These are phyloP conservation scores for Trametes polyzona DNA, from an alignment of 1,284 basidiomycete species.

Conservation along the genomic window DNA sequence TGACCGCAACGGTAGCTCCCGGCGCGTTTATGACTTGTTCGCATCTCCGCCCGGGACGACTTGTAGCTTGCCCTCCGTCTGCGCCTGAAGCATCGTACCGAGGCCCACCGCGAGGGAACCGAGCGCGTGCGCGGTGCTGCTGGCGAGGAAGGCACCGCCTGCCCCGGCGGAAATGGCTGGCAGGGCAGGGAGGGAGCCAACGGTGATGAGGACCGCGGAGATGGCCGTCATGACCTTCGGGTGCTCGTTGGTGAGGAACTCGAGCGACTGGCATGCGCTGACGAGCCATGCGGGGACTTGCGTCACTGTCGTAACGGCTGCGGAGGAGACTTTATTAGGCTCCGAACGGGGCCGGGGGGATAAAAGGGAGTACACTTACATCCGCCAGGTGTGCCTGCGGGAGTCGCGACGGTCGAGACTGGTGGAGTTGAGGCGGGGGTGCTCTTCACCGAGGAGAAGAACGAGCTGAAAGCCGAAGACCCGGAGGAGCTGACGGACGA, in stretches of 20 bases:
- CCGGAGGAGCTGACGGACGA: conserved; percentile 25
- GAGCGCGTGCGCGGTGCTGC: conserved; percentile 71
- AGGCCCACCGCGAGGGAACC: conserved; percentile 76
- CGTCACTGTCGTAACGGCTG: conserved; percentile 54
- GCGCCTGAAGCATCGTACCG: conserved; percentile 49
- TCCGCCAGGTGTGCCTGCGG: conserved; percentile 34
- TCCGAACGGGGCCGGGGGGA: background rate
- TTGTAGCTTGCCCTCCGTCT: conserved; percentile 28
- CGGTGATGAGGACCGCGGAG: conserved; percentile 75
- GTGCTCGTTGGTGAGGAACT: conserved; percentile 72
- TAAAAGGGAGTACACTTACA: conserved; percentile 31
- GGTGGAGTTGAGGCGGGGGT: conserved; percentile 20
- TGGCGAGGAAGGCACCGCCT: conserved; percentile 70
- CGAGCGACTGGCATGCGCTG: conserved; percentile 73
- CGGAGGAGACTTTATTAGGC: background rate
- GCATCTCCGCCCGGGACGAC: conserved; percentile 13
- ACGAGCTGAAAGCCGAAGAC: conserved; percentile 21
- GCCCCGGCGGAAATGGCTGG: conserved; percentile 67
- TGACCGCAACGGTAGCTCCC: too few species aligned
- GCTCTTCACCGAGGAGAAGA: conserved; percentile 22
- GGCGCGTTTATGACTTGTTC: conserved; percentile 6
- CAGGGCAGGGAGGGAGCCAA: conserved; percentile 70
- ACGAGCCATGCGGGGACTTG: conserved; percentile 75
- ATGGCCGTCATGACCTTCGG: conserved; percentile 75
- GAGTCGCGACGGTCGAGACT: conserved; percentile 24